Conservation (phyloP, 257 asterid species). For the Ocimum tenuiflorum region DNA sequence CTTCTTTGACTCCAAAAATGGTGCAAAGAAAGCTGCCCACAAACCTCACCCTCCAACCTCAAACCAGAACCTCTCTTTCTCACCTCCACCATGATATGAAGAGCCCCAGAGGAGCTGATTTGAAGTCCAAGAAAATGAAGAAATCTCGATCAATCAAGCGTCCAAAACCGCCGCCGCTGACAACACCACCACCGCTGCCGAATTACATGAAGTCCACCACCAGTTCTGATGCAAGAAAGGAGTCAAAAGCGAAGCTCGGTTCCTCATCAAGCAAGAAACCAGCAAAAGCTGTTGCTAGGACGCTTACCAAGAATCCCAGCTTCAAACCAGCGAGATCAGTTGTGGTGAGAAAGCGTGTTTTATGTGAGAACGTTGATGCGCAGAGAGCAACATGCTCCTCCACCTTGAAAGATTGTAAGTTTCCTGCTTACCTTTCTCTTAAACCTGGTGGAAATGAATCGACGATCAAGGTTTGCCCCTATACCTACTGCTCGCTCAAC, state of each 20-base stretch:
- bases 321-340: slow-evolving; percentile 48
- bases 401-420: slow-evolving; percentile 62
- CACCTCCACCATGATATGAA: slow-evolving; percentile 36
- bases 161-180: slow-evolving; percentile 28
- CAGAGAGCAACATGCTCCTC: slow-evolving; percentile 72
- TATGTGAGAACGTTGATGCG: slow-evolving; percentile 33
- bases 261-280: slow-evolving; percentile 25
- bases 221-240: slow-evolving; percentile 74
- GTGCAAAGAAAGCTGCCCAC: slow-evolving; percentile 59
- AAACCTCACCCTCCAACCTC: slow-evolving; percentile 38
- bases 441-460: slow-evolving; percentile 55
- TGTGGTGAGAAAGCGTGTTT: slow-evolving; percentile 30
- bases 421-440: slow-evolving; percentile 57
- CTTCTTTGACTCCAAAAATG: slow-evolving; percentile 56
- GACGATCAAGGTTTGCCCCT: slow-evolving; percentile 63
- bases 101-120: slow-evolving; percentile 35
- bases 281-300: slow-evolving; percentile 27
- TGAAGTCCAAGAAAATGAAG: slow-evolving; percentile 65
- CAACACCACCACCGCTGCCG: slow-evolving; percentile 29
- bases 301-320: slow-evolving; percentile 49
- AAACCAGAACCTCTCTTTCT: slow-evolving; percentile 22
- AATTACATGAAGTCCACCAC: slow-evolving; percentile 87
- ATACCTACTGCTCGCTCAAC: slow-evolving; percentile 77
- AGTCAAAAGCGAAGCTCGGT: slow-evolving; percentile 29
- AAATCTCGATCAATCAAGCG: slow-evolving; percentile 51